phyloP scores from a whole-genome alignment of 2,329 filamentous ascomycete species.

The Orbilia oligospora region DNA sequence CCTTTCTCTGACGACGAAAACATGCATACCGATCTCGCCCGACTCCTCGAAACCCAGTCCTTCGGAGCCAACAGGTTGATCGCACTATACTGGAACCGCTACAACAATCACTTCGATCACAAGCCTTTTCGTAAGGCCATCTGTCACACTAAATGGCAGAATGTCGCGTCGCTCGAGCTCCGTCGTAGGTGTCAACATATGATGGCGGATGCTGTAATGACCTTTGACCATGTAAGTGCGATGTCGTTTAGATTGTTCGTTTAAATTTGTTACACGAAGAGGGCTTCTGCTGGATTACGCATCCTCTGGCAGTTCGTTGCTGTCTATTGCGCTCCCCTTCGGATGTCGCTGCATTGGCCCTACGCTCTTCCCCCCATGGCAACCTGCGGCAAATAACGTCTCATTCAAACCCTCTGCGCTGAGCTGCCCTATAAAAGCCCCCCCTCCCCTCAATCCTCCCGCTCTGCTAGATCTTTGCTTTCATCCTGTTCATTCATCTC shows the following conservation, averaged over 20 bases:
- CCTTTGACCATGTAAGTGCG: slow-evolving; percentile 42
- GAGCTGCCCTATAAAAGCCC: slow-evolving; percentile 18
- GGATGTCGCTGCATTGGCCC: not conserved
- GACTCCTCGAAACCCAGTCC: slow-evolving; percentile 16
- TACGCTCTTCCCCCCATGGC: not conserved
- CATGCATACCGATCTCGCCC: slow-evolving; percentile 10
- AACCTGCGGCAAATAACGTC: not conserved
- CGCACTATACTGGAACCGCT: slow-evolving; percentile 12
- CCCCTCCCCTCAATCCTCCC: not conserved
- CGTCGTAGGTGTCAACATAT: slow-evolving; percentile 29
- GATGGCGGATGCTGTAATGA: slow-evolving; percentile 15
- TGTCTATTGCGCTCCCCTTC: not conserved
- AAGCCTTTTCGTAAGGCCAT: slow-evolving; percentile 36
- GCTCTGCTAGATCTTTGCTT: not conserved
- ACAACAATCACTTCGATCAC: not conserved
- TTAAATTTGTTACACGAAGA: not conserved
- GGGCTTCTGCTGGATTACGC: not conserved
- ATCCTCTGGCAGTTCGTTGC: not conserved
- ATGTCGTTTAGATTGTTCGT: not conserved
- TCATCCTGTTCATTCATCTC: not conserved
- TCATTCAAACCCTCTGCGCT: not conserved
- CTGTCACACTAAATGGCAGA: slow-evolving; percentile 52
- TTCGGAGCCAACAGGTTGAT: slow-evolving; percentile 22
- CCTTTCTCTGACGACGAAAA: not conserved
- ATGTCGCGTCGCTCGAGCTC: slow-evolving; percentile 12